phyloP scores from a whole-genome alignment of 345 rosid species.

The Mercurialis annua region DNA sequence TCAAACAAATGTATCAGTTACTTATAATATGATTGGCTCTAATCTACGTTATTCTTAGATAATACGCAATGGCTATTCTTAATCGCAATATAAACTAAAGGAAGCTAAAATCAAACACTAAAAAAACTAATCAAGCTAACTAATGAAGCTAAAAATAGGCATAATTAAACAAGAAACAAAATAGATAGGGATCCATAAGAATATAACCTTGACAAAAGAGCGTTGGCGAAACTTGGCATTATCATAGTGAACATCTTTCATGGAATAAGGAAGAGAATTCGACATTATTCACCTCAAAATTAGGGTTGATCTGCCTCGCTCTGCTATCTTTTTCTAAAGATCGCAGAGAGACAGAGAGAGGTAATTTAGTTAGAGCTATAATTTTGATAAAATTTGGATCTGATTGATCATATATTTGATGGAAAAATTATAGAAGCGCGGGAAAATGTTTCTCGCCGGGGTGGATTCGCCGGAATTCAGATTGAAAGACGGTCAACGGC shows the following conservation, averaged over 20 bases:
- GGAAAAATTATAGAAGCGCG: neutral
- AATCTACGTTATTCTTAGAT: too few species aligned
- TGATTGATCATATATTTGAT: neutral
- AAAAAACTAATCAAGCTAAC: neutral
- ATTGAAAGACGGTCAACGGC: neutral
- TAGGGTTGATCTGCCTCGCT: conserved; percentile 8
- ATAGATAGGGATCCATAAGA: conserved; percentile 10
- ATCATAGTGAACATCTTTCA: conserved; percentile 83
- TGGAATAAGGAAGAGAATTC: conserved; percentile 68
- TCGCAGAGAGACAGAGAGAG: neutral
- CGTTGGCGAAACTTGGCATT: conserved; percentile 95
- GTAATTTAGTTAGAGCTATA: neutral
- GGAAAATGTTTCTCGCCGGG: neutral
- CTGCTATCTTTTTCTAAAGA: neutral
- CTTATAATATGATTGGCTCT: too few species aligned
- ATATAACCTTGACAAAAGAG: conserved; percentile 54
- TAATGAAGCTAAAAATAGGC: neutral
- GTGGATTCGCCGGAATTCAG: conserved; percentile 7
- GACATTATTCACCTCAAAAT: conserved; percentile 44
- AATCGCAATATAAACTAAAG: too few species aligned
- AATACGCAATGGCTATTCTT: too few species aligned
- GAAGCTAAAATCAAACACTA: neutral
- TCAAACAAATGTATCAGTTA: too few species aligned
- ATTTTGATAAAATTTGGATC: neutral
- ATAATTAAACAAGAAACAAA: neutral